Conservation (phyloP, 2,329 filamentous ascomycete species). For the Penicillium decumbens region DNA sequence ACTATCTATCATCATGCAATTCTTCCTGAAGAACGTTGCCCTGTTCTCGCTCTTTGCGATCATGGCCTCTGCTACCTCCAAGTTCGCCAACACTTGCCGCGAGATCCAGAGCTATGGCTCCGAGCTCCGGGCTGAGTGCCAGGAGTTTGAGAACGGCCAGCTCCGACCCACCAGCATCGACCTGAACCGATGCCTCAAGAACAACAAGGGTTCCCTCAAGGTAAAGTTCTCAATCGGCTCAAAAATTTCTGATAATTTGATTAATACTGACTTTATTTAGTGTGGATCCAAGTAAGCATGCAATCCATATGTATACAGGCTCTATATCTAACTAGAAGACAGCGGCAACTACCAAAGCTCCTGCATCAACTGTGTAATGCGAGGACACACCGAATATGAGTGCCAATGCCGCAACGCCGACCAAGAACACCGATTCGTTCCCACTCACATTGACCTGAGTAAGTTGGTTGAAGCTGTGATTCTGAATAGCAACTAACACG, state of each 20-base stretch:
- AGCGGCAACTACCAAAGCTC: slow-evolving; percentile 17
- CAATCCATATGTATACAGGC: not conserved
- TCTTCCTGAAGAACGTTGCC: slow-evolving; percentile 13
- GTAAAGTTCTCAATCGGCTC: too few relatives aligned
- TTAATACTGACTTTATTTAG: not conserved
- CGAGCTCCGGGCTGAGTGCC: slow-evolving; percentile 12
- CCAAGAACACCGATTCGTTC: slow-evolving; percentile 11
- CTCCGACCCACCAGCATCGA: slow-evolving; percentile 8
- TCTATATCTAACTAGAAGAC: not conserved
- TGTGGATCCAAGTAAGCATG: slow-evolving; percentile 18
- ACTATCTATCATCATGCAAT: slow-evolving; percentile 8
- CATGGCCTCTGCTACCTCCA: slow-evolving; percentile 13
- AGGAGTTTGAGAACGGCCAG: slow-evolving; percentile 11
- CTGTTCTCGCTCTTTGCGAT: slow-evolving; percentile 15
- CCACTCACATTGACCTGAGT: slow-evolving; percentile 16
- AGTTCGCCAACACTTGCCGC: slow-evolving; percentile 16
- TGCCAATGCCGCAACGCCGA: slow-evolving; percentile 16
- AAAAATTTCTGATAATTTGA: too few relatives aligned
- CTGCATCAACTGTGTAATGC: slow-evolving; percentile 18
- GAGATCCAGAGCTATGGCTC: slow-evolving; percentile 13
- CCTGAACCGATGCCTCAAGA: slow-evolving; percentile 20
- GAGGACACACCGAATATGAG: slow-evolving; percentile 12
- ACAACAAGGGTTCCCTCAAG: slow-evolving; percentile 9
- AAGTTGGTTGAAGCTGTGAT: not conserved
- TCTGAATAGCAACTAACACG: not conserved